phyloP scores from a whole-genome alignment of 1,284 basidiomycete species.

The Boletus smithii region DNA sequence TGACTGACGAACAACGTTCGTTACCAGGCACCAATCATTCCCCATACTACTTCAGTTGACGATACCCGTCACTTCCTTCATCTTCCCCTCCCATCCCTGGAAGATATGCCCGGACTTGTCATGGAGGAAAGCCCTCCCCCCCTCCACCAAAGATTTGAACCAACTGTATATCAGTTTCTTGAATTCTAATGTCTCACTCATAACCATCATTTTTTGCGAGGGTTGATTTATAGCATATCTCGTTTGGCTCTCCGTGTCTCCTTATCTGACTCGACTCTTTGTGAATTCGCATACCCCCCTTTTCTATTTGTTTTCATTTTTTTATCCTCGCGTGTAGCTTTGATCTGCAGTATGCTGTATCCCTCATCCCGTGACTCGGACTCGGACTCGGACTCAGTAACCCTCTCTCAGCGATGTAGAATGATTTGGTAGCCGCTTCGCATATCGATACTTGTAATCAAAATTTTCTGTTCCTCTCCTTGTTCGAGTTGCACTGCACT shows the following conservation, averaged over 20 bases:
- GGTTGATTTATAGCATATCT: conserved; percentile 30
- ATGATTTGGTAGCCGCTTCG: conserved; percentile 2
- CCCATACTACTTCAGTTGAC: conserved; percentile 70
- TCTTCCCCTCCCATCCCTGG: conserved; percentile 66
- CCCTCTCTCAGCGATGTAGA: conserved; percentile 16
- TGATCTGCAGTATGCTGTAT: conserved; percentile 32
- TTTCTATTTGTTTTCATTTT: neutral
- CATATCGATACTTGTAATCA: conserved; percentile 8
- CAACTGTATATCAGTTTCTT: conserved; percentile 63
- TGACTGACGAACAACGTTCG: conserved; percentile 10
- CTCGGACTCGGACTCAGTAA: conserved; percentile 4
- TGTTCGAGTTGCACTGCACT: too few relatives aligned
- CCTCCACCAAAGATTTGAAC: conserved; percentile 61
- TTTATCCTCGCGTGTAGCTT: conserved; percentile 31
- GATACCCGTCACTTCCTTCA: conserved; percentile 80
- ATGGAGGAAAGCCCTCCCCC: conserved; percentile 55
- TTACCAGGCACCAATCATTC: conserved; percentile 74
- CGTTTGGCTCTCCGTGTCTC: conserved; percentile 10
- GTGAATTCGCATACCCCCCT: conserved; percentile 9
- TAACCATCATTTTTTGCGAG: conserved; percentile 2
- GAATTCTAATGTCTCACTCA: conserved; percentile 56
- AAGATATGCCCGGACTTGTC: conserved; percentile 74
- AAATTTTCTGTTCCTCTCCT: too few relatives aligned
- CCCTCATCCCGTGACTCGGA: conserved; percentile 10
- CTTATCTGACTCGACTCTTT: conserved; percentile 1